phyloP scores from a whole-genome alignment of 805 yeast species.

The Maudiozyma serrabonitensis region DNA sequence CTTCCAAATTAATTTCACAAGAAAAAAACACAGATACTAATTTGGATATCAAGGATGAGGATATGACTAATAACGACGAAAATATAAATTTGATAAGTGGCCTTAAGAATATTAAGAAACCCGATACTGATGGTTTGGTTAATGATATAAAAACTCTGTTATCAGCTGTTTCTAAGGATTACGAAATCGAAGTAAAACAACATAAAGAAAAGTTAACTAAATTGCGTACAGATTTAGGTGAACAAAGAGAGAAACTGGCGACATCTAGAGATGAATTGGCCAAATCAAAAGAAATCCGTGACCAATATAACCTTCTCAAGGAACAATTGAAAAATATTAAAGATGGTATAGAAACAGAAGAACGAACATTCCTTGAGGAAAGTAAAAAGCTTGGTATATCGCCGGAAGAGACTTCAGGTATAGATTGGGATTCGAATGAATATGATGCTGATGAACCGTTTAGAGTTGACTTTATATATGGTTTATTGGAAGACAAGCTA shows the following conservation, averaged over 20 bases:
- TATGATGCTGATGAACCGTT: slow-evolving; percentile 92
- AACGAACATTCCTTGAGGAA: slow-evolving; percentile 40
- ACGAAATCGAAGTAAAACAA: slow-evolving; percentile 44
- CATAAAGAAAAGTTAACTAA: slow-evolving; percentile 45
- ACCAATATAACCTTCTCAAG: slow-evolving; percentile 43
- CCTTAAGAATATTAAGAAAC: slow-evolving; percentile 3
- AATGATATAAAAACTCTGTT: slow-evolving; percentile 45
- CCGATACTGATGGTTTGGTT: slow-evolving; percentile 26
- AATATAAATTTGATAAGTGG: background rate
- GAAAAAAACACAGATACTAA: background rate
- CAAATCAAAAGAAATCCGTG: slow-evolving; percentile 36
- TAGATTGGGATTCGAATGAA: slow-evolving; percentile 38
- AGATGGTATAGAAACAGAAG: slow-evolving; percentile 57
- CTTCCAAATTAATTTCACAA: slow-evolving; percentile 12
- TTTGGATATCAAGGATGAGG: background rate
- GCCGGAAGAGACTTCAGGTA: slow-evolving; percentile 20
- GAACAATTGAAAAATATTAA: slow-evolving; percentile 50
- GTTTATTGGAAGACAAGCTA: slow-evolving; percentile 38
- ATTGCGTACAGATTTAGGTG: slow-evolving; percentile 36
- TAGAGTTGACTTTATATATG: slow-evolving; percentile 51
- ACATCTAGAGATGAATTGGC: slow-evolving; percentile 19
- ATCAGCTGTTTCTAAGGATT: slow-evolving; percentile 44
- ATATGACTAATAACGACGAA: background rate
- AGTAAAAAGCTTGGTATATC: slow-evolving; percentile 31
- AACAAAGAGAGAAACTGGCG: slow-evolving; percentile 19